Conservation (phyloP, 2,329 filamentous ascomycete genomes). For the Alternaria tenuissima region DNA sequence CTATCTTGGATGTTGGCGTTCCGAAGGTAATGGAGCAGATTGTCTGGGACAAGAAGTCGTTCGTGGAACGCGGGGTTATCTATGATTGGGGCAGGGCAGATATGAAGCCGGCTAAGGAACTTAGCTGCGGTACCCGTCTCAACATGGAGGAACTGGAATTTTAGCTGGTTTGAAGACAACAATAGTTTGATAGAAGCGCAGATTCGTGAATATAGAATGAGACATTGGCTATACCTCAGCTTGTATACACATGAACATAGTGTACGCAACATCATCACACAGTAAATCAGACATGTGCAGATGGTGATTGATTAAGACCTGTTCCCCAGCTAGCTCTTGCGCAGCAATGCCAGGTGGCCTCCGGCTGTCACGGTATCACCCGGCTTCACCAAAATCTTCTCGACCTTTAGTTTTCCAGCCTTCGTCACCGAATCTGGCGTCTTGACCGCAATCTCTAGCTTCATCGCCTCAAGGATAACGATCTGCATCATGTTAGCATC, state of each 20-base stretch:
- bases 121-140: not conserved
- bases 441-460: conserved; percentile 57
- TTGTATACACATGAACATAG: not conserved
- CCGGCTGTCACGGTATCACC: conserved; percentile 53
- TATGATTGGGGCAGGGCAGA: conserved; percentile 10
- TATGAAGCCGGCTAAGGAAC: not conserved
- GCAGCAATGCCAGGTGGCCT: conserved; percentile 41
- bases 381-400: conserved; percentile 54
- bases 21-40: conserved; percentile 3
- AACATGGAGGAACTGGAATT: not conserved
- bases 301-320: not conserved
- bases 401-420: conserved; percentile 39
- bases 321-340: not conserved
- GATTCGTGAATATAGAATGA: not conserved
- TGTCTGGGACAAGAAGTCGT: conserved; percentile 12
- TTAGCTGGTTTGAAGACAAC: not conserved
- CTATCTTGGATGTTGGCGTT: conserved; percentile 8
- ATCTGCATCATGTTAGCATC: conserved; percentile 33
- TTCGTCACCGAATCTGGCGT: conserved; percentile 38
- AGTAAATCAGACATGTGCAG: not conserved
- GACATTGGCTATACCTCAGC: not conserved
- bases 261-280: not conserved
- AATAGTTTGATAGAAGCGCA: not conserved
- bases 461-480: conserved; percentile 58
- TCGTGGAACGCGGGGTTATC: conserved; percentile 6